Percentiles rank a stretch among this genome's conserved stretches.
Conservation (phyloP, 148 eudicot genomes). For the Drosera capensis region DNA sequence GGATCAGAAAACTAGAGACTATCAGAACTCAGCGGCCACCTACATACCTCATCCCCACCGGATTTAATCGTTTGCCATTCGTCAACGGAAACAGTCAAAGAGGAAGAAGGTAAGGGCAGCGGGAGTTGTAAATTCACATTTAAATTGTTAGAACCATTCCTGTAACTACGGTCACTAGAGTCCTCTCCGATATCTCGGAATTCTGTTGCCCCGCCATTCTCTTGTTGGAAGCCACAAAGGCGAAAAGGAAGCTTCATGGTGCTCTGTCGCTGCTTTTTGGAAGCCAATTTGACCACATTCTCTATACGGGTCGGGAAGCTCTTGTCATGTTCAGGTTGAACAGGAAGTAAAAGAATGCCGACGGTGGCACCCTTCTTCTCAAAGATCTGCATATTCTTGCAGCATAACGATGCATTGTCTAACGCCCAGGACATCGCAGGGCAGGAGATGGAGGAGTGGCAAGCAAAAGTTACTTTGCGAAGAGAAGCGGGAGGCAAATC, state of each 20-base stretch:
- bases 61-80: conserved; percentile 89
- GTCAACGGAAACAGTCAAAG: conserved; percentile 58
- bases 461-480: conserved; percentile 68
- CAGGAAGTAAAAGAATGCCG: conserved; percentile 42
- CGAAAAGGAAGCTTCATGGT: conserved; percentile 82
- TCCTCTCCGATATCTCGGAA: conserved; percentile 66
- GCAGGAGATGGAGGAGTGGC: conserved; percentile 71
- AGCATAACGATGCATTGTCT: conserved; percentile 55
- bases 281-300: conserved; percentile 57
- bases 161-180: conserved; percentile 26
- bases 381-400: conserved; percentile 74
- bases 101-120: conserved; percentile 50
- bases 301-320: conserved; percentile 43
- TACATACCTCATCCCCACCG: conserved; percentile 47
- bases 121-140: conserved; percentile 27
- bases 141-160: conserved; percentile 46
- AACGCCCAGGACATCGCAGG: conserved; percentile 54
- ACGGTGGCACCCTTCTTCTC: conserved; percentile 71
- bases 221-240: conserved; percentile 92
- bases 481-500: conserved; percentile 38
- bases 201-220: conserved; percentile 37
- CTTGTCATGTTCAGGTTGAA: conserved; percentile 52
- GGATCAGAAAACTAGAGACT: conserved; percentile 55
- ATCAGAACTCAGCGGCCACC: conserved; percentile 57
- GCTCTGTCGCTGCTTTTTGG: conserved; percentile 48